These are phyloP conservation scores for Saprolegnia parasitica DNA, from an alignment of 352 stramenopile species.

Conservation along the genomic window DNA sequence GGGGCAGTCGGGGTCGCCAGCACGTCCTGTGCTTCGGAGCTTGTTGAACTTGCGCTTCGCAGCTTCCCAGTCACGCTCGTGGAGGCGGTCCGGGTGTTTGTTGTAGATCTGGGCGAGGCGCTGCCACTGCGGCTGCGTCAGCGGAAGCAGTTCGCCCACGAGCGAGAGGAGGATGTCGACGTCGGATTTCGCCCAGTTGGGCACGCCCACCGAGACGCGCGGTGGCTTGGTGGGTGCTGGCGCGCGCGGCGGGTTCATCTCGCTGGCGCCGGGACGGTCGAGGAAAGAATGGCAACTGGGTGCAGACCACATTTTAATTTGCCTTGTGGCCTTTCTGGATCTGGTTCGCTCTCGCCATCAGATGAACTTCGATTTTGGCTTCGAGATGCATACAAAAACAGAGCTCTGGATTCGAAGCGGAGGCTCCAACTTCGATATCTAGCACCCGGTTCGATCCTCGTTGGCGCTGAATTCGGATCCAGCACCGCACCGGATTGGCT, in stretches of 20 bases:
- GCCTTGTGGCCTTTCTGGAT: background rate
- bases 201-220: background rate
- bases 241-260: background rate
- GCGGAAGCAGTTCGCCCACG: background rate
- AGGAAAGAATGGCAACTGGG: slow-evolving; percentile 1
- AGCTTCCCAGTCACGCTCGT: background rate
- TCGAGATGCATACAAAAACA: background rate
- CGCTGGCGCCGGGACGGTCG: no score
- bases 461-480: no score
- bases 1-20: background rate
- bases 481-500: no score
- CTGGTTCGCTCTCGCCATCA: background rate
- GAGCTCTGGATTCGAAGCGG: no score
- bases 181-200: background rate
- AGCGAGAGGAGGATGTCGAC: background rate
- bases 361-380: background rate
- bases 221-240: background rate
- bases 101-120: background rate
- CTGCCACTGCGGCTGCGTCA: background rate
- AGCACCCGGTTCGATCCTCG: no score
- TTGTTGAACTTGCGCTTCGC: background rate
- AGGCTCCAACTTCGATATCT: no score
- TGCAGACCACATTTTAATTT: background rate
- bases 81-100: background rate
- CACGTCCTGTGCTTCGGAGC: background rate